Conservation (phyloP, 2,329 filamentous ascomycete species). For the Alternaria ventricosa region DNA sequence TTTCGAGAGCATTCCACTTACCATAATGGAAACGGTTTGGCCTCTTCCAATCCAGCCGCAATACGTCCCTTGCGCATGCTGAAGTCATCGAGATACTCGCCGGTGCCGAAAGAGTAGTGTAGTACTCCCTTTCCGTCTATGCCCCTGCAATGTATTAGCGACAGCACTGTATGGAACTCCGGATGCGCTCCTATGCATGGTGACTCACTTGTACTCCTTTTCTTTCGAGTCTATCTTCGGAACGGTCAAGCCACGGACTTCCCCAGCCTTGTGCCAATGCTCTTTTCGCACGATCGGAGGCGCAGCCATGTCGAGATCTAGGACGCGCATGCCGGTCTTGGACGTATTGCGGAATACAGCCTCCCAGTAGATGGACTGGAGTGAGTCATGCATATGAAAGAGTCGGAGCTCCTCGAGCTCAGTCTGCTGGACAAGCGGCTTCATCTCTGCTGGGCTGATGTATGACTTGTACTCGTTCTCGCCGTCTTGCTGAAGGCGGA, state of each 20-base stretch:
- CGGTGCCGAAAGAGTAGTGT: slow-evolving; percentile 34
- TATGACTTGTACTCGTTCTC: slow-evolving; percentile 23
- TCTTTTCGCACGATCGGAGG: slow-evolving; percentile 33
- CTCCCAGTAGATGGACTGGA: slow-evolving; percentile 41
- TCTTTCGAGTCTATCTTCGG: slow-evolving; percentile 19
- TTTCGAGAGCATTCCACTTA: not conserved
- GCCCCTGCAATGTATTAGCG: slow-evolving; percentile 23
- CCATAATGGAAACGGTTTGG: slow-evolving; percentile 29
- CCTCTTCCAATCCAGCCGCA: slow-evolving; percentile 28
- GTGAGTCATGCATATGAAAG: slow-evolving; percentile 33
- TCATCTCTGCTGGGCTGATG: slow-evolving; percentile 32
- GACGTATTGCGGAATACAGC: slow-evolving; percentile 34
- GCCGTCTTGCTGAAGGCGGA: slow-evolving; percentile 20
- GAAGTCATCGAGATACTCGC: slow-evolving; percentile 44
- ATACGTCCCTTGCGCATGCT: slow-evolving; percentile 44
- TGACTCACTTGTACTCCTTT: slow-evolving; percentile 32
- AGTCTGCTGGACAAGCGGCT: slow-evolving; percentile 28
- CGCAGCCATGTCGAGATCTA: slow-evolving; percentile 38
- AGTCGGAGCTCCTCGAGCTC: slow-evolving; percentile 38
- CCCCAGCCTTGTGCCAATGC: slow-evolving; percentile 29
- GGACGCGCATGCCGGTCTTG: slow-evolving; percentile 24
- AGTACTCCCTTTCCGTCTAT: slow-evolving; percentile 37
- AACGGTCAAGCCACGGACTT: slow-evolving; percentile 30
- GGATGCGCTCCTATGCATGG: too few relatives aligned
- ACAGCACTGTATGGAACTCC: not conserved